phyloP scores from a whole-genome alignment of 176 grass and related monocot genomes.

The Pharus latifolius region DNA sequence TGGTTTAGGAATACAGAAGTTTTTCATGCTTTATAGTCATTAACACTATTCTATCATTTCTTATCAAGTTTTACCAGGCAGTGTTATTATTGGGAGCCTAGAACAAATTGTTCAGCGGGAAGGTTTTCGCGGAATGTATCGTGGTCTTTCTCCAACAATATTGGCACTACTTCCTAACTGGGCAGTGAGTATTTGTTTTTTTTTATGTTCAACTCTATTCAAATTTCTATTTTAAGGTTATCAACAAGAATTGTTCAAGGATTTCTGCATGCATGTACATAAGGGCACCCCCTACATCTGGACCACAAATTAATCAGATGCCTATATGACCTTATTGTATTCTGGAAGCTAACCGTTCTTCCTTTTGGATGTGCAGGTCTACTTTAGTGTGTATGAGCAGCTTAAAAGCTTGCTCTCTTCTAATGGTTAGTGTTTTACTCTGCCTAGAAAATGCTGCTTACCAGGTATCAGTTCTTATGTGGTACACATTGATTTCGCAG shows the following conservation, averaged over 20 bases:
- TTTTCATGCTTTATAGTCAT: neutral
- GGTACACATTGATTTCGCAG: constrained; percentile 39
- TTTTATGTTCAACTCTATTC: neutral
- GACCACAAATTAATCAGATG: neutral
- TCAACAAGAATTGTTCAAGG: too few relatives aligned
- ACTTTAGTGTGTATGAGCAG: constrained; percentile 94
- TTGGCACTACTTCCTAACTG: constrained; percentile 91
- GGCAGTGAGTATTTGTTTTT: constrained; percentile 62
- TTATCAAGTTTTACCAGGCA: constrained; percentile 31
- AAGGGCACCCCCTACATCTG: neutral
- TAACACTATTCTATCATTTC: neutral
- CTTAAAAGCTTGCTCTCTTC: constrained; percentile 69
- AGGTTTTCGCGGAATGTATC: constrained; percentile 83
- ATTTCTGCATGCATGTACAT: neutral
- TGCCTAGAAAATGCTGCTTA: constrained; percentile 7
- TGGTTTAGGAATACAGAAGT: neutral
- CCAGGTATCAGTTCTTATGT: neutral
- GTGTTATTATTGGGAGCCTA: constrained; percentile 79
- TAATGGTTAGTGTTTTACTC: constrained; percentile 54
- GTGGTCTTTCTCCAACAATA: constrained; percentile 78
- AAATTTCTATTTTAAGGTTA: too few relatives aligned
- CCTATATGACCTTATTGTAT: neutral
- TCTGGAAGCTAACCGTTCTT: constrained; percentile 1
- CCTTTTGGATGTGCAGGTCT: constrained; percentile 40
- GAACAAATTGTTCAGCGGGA: constrained; percentile 77